Evolutionary conservation across 2,329 filamentous ascomycete genomes (phyloP), one percentile per base, ranked within the genome.

Genomic region (Madurella mycetomatis): DNA sequence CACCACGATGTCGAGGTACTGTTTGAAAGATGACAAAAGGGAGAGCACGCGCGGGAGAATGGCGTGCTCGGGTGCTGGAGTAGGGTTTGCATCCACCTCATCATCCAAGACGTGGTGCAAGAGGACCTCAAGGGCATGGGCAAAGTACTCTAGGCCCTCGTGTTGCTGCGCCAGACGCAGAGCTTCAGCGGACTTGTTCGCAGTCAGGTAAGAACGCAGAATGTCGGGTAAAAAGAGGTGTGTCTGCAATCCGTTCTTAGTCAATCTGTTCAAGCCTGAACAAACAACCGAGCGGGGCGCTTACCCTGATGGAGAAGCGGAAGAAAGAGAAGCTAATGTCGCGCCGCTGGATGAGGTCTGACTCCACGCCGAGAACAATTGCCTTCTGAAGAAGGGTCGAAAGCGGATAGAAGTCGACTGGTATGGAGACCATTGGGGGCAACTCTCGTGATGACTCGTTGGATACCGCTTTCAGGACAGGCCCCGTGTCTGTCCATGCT

Each of bases 331-430:
- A 97, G 62, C 82, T 90, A 55, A 95, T 83, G 70, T 99, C 92
- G 49, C 92, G 85, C 53, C 94, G 83, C 71, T 97, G 92, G n/a
- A 95, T 85, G 57, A 97, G 77, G 63, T 97, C 94, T 0, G 92
- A 86, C 67, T 99, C 94, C 12, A 97, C 84, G 0, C 94, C 94
- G 48, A 97, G 78, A 2, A 96, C 77, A 55, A 97, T 90, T 1
- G 90, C 92, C 69, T 96, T 96, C 55, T 85, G 86, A n/a, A 96
- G 75, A 4, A 96, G 74, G 2, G 92, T 83, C 1, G 92, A 95
- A 13, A 97, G 74, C 0, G 94, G 94, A 65, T 97, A 97, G 70
- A 97, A 99, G 69, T 99, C 94, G n/a, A 95, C 77, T 0, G 87
- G 81, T 52, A 97, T 83, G 19, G 86, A 82, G 11, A 96, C 85